These are phyloP conservation scores for Melampsora abietis-canadensis DNA, from an alignment of 1,284 basidiomycete species.

Conservation along the genomic window DNA sequence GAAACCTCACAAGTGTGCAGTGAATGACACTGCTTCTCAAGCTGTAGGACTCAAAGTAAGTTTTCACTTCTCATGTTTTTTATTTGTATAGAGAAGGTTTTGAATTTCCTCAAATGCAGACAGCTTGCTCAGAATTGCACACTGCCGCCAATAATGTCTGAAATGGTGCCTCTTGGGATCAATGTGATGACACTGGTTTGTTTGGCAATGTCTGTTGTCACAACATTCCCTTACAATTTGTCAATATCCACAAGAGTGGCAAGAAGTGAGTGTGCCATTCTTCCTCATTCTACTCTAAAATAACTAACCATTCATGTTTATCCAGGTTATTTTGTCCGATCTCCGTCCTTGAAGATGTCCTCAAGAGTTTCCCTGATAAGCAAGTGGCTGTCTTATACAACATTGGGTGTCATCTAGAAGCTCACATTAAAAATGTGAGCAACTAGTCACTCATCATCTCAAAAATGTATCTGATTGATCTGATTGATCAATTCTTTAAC, in stretches of 20 bases:
- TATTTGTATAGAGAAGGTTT: background rate
- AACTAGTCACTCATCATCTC: background rate
- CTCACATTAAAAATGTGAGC: conserved; percentile 23
- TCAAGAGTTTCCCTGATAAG: background rate
- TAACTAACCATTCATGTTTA: background rate
- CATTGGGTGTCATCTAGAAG: conserved; percentile 29
- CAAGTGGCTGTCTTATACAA: conserved; percentile 1
- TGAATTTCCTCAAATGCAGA: background rate
- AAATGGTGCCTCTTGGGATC: conserved; percentile 9
- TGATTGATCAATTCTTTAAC: no score
- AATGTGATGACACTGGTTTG: conserved; percentile 19
- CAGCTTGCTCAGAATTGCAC: conserved; percentile 18
- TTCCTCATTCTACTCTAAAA: background rate
- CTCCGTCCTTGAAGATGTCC: background rate
- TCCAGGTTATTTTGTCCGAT: conserved; percentile 18
- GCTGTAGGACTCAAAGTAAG: background rate
- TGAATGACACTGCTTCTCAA: background rate
- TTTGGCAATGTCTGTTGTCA: conserved; percentile 22
- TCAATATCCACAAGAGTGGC: conserved; percentile 6
- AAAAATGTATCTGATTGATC: background rate
- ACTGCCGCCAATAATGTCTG: conserved; percentile 15
- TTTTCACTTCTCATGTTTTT: background rate
- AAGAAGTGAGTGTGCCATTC: conserved; percentile 14
- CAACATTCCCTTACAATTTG: conserved; percentile 14
- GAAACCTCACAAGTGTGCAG: background rate